phyloP scores from a whole-genome alignment of 2,329 filamentous ascomycete species.

The Macrophomina tecta region DNA sequence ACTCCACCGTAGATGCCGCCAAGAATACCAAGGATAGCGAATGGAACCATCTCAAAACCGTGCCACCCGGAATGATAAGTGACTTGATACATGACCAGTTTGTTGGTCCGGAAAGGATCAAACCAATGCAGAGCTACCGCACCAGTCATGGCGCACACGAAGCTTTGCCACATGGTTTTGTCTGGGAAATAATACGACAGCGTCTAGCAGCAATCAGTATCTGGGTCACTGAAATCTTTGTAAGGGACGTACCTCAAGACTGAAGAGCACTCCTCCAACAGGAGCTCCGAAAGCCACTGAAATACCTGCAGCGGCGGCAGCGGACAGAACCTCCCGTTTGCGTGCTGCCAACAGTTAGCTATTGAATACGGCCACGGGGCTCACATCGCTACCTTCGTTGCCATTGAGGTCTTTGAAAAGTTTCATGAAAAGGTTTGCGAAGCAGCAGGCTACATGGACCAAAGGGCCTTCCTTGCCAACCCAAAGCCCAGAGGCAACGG shows the following conservation, averaged over 20 bases:
- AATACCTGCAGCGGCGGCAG: conserved; percentile 88
- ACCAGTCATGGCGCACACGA: conserved; percentile 98
- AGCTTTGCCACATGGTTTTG: conserved; percentile 99
- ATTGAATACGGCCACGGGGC: background rate
- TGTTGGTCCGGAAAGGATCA: conserved; percentile 93
- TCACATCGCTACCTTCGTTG: conserved; percentile 72
- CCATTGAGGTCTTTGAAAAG: conserved; percentile 78
- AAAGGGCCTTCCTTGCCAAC: conserved; percentile 94
- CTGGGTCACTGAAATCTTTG: background rate
- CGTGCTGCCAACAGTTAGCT: conserved; percentile 64
- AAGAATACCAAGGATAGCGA: conserved; percentile 81
- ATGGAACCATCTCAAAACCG: conserved; percentile 90
- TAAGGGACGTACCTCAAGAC: conserved; percentile 71
- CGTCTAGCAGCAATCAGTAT: conserved; percentile 61
- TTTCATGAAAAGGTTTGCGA: conserved; percentile 92
- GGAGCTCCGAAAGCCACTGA: conserved; percentile 94
- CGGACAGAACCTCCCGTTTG: conserved; percentile 90
- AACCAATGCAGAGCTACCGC: conserved; percentile 90
- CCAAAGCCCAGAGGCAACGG: conserved; percentile 95
- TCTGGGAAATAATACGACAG: conserved; percentile 97
- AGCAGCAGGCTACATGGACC: conserved; percentile 96
- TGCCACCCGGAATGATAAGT: conserved; percentile 93
- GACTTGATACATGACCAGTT: conserved; percentile 95
- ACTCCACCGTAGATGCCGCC: conserved; percentile 94
- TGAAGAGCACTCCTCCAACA: conserved; percentile 93